Evolutionary conservation across 352 stramenopile species (phyloP).

Genomic region (Phytophthora podocarpi): DNA sequence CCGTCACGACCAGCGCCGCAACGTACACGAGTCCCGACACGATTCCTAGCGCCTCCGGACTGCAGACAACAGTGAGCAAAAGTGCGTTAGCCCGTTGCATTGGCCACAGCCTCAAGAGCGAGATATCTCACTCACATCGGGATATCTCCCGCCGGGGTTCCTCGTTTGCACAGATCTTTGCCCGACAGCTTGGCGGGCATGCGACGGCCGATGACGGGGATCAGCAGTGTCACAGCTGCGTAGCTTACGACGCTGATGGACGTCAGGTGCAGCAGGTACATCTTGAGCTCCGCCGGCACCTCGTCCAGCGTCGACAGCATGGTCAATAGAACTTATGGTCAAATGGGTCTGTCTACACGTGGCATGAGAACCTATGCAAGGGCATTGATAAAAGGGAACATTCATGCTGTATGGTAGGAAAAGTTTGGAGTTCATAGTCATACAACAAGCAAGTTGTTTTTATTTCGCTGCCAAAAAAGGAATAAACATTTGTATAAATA

Average conservation of each 20-base stretch:
- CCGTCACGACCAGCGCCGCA: constrained; percentile 64
- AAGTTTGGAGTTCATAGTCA: neutral
- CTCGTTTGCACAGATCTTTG: constrained; percentile 94
- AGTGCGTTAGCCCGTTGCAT: neutral
- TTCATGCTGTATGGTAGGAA: neutral
- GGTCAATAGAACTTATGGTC: constrained; percentile 4
- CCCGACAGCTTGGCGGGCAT: constrained; percentile 88
- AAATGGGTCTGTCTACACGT: constrained; percentile 25
- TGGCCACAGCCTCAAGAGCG: neutral
- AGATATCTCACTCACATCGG: constrained; percentile 66
- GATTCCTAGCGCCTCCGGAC: constrained; percentile 88
- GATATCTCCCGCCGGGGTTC: constrained; percentile 85
- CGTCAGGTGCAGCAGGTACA: constrained; percentile 54
- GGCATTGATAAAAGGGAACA: neutral
- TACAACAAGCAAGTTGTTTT: neutral
- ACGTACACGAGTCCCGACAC: constrained; percentile 90
- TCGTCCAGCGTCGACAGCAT: constrained; percentile 18
- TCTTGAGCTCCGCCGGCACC: constrained; percentile 39
- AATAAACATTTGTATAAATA: constrained; percentile 35
- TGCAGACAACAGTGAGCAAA: constrained; percentile 22
- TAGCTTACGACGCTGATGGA: constrained; percentile 67
- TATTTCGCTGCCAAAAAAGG: constrained; percentile 1
- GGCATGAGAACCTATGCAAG: constrained; percentile 7
- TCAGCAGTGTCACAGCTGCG: constrained; percentile 60
- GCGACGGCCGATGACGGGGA: constrained; percentile 55